Conservation (phyloP, 2,329 filamentous ascomycete species). For the Penicillium palitans region DNA sequence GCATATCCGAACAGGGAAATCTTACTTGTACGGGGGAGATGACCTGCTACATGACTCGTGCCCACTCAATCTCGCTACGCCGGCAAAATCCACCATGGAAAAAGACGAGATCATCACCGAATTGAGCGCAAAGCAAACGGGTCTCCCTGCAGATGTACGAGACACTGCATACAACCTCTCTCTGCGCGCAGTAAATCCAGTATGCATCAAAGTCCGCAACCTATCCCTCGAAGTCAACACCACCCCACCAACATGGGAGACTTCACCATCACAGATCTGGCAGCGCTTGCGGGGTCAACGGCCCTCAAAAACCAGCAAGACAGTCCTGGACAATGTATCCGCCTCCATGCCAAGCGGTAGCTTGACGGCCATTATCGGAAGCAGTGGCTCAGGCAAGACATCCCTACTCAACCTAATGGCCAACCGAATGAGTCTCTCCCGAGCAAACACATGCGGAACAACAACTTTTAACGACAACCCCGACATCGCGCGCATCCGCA, state of each 20-base stretch:
- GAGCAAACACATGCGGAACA: conserved; percentile 53
- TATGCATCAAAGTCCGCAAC: conserved; percentile 40
- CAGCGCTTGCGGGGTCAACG: conserved; percentile 32
- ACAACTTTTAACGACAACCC: conserved; percentile 62
- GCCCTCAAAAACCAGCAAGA: conserved; percentile 35
- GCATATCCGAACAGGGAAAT: background rate
- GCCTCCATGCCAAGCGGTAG: conserved; percentile 66
- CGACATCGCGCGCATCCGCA: conserved; percentile 50
- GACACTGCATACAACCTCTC: conserved; percentile 34
- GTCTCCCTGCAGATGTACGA: conserved; percentile 9
- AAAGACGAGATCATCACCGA: conserved; percentile 19
- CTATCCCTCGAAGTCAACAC: conserved; percentile 38
- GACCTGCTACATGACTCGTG: background rate
- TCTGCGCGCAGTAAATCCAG: conserved; percentile 43
- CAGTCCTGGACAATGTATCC: conserved; percentile 63
- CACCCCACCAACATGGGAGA: conserved; percentile 36
- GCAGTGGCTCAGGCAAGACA: conserved; percentile 72
- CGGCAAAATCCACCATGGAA: conserved; percentile 15
- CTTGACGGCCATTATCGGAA: conserved; percentile 73
- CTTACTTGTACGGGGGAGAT: background rate
- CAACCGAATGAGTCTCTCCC: conserved; percentile 62
- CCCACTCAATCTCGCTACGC: background rate
- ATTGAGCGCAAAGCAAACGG: conserved; percentile 11
- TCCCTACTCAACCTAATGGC: conserved; percentile 71
- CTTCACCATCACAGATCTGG: conserved; percentile 34